phyloP scores from a whole-genome alignment of 345 rosid species.

The Turnera subulata region DNA sequence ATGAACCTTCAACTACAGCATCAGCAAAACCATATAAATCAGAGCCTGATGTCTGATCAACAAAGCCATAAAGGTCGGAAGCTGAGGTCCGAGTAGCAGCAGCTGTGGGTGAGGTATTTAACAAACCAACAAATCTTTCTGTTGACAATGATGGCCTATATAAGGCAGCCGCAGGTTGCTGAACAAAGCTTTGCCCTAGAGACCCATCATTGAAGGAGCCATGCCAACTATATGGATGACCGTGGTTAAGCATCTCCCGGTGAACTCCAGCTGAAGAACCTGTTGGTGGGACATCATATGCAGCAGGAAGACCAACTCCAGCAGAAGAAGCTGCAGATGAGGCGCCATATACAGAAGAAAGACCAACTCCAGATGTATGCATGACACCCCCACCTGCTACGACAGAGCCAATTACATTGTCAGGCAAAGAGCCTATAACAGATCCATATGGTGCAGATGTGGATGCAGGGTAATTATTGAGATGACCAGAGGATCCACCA shows the following conservation, averaged over 20 bases:
- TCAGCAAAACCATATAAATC: slow-evolving; percentile 10
- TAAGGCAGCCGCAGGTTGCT: slow-evolving; percentile 15
- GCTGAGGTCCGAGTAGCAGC: slow-evolving; percentile 20
- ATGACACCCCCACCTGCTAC: slow-evolving; percentile 20
- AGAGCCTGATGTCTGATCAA: slow-evolving; percentile 1
- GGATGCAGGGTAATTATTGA: slow-evolving; percentile 34
- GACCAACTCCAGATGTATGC: slow-evolving; percentile 15
- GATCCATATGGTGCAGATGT: slow-evolving; percentile 37
- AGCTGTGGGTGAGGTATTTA: slow-evolving; percentile 18
- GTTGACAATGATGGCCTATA: slow-evolving; percentile 25
- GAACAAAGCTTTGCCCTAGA: slow-evolving; percentile 21
- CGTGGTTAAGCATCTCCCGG: slow-evolving; percentile 20
- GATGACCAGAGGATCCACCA: slow-evolving; percentile 41
- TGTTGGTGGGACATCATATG: slow-evolving; percentile 16
- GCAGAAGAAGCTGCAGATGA: slow-evolving; percentile 26
- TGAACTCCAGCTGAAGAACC: slow-evolving; percentile 36
- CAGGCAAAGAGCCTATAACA: slow-evolving; percentile 32
- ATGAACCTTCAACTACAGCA: slow-evolving; percentile 12
- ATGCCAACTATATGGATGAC: slow-evolving; percentile 23
- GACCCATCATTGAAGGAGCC: slow-evolving; percentile 24
- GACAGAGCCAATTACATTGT: slow-evolving; percentile 18
- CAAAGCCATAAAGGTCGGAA: slow-evolving; percentile 39
- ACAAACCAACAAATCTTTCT: slow-evolving; percentile 45
- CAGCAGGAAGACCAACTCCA: slow-evolving; percentile 14
- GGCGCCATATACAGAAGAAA: slow-evolving; percentile 14